Conservation (phyloP, 1,284 basidiomycete genomes). For the Marasmius oreades region DNA sequence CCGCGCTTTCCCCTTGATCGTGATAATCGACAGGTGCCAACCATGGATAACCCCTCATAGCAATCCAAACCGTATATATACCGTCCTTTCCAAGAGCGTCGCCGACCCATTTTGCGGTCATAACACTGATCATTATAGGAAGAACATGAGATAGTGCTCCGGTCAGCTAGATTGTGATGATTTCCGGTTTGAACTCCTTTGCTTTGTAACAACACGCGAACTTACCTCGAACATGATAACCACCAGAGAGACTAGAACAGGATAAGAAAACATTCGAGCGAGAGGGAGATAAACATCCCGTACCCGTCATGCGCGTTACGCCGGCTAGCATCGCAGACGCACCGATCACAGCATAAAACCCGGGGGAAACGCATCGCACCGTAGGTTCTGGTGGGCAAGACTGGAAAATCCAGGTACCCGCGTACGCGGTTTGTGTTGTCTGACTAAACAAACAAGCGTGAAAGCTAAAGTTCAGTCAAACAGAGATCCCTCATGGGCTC, state of each 20-base stretch:
- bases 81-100: constrained; percentile 70
- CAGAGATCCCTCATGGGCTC: constrained; percentile 27
- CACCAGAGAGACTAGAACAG: constrained; percentile 57
- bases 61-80: constrained; percentile 75
- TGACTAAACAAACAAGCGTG: constrained; percentile 39
- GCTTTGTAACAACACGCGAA: neutral
- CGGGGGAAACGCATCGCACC: constrained; percentile 69
- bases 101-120: constrained; percentile 74
- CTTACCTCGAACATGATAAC: constrained; percentile 70
- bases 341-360: constrained; percentile 82
- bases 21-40: constrained; percentile 67
- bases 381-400: constrained; percentile 69
- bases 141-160: constrained; percentile 75
- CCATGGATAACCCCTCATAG: constrained; percentile 71
- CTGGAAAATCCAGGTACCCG: constrained; percentile 63
- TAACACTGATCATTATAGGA: constrained; percentile 75
- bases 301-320: constrained; percentile 79
- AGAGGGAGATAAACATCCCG: constrained; percentile 20
- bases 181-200: neutral
- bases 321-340: constrained; percentile 80
- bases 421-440: constrained; percentile 57
- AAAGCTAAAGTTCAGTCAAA: neutral
- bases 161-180: constrained; percentile 42
- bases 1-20: constrained; percentile 61
- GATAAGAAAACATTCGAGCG: neutral